These are phyloP conservation scores for slime mould (Dictyostelium discoideum) DNA, from an alignment of 78 protist species.

Conservation along the genomic window dicty_2.7 NC_007088.5:3117001-3117500, in stretches of 20 bases:
- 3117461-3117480: background rate
- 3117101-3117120: background rate
- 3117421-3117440: background rate
- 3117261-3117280: background rate
- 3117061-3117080: background rate
- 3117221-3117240: too few species aligned
- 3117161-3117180: background rate
- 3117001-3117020: background rate
- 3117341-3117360: slow-evolving; percentile 60
- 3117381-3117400: background rate
- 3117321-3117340: slow-evolving; percentile 28
- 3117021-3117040: background rate
- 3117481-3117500: slow-evolving; percentile 10
- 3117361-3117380: background rate
- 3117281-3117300: background rate
- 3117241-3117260: too few species aligned
- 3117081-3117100: background rate
- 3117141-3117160: too few species aligned
- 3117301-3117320: background rate
- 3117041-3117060: background rate
- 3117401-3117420: background rate
- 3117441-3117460: slow-evolving; percentile 2
- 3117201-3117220: too few species aligned
- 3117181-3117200: background rate
- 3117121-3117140: background rate